A percentile compares a stretch with the other conserved stretches of the same genome.
phyloP scores from a whole-genome alignment of 2,329 filamentous ascomycete genomes.

The Diaporthe sp. region DNA sequence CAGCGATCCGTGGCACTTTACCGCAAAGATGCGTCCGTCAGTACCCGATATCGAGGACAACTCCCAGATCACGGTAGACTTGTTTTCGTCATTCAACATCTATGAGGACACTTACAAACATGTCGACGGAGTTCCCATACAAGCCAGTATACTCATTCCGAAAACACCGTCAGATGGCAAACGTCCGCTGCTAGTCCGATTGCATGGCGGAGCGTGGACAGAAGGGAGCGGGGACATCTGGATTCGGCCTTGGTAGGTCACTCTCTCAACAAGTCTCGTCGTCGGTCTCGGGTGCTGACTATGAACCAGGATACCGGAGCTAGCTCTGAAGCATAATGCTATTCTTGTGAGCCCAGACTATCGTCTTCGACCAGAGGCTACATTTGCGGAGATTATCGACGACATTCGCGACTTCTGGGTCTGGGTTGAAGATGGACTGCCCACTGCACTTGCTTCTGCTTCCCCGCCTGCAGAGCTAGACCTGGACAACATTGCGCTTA shows the following conservation, averaged over 20 bases:
- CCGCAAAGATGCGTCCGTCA: neutral
- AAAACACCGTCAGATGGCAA: neutral
- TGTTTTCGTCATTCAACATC: neutral
- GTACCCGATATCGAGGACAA: neutral
- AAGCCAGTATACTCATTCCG: neutral
- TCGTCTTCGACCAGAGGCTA: neutral
- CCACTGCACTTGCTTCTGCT: neutral
- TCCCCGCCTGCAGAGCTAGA: neutral
- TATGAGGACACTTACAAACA: neutral
- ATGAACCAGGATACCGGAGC: neutral
- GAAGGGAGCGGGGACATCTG: neutral
- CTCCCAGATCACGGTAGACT: neutral
- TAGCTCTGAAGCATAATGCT: constrained; percentile 7
- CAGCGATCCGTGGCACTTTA: no score
- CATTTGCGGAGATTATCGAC: neutral
- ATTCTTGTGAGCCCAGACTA: constrained; percentile 1
- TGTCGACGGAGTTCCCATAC: neutral
- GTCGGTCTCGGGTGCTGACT: neutral
- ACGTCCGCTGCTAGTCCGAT: neutral
- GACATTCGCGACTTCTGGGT: constrained; percentile 8
- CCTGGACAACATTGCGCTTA: neutral
- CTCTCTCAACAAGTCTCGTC: neutral
- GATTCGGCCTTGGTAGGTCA: neutral
- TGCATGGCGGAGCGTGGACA: neutral
- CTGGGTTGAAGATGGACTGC: neutral